Percentiles rank a stretch among this genome's conserved stretches.
phyloP scores from a whole-genome alignment of 768 basidiomycete genomes.

The Boletus insuetus region DNA sequence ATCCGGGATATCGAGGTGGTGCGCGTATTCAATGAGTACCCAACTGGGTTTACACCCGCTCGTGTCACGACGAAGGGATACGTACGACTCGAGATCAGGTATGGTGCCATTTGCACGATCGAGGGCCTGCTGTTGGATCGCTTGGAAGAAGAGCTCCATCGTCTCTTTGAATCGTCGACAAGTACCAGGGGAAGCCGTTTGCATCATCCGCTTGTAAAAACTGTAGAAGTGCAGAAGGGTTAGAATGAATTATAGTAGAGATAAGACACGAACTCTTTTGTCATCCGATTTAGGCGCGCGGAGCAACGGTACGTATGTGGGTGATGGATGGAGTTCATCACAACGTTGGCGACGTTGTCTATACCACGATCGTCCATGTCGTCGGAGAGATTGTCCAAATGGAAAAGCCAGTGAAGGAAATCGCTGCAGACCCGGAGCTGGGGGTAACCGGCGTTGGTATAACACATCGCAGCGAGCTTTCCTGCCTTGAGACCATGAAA shows the following conservation, averaged over 20 bases:
- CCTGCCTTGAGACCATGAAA: constrained; percentile 74
- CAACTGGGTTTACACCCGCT: constrained; percentile 83
- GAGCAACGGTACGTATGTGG: constrained; percentile 54
- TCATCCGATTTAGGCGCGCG: constrained; percentile 67
- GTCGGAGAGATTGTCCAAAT: constrained; percentile 77
- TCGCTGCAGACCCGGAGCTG: constrained; percentile 73
- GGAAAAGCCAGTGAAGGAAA: constrained; percentile 76
- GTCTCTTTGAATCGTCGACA: constrained; percentile 78
- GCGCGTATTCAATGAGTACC: constrained; percentile 79
- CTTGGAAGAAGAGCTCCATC: constrained; percentile 78
- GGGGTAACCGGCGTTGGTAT: constrained; percentile 51
- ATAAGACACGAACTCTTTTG: constrained; percentile 58
- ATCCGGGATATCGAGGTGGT: constrained; percentile 75
- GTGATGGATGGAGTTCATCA: constrained; percentile 70
- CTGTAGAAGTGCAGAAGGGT: constrained; percentile 33
- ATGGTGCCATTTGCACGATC: constrained; percentile 60
- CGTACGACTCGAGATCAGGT: constrained; percentile 80
- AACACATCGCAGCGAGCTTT: constrained; percentile 49
- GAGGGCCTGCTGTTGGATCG: constrained; percentile 67
- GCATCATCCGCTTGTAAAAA: constrained; percentile 65
- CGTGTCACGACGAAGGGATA: constrained; percentile 76
- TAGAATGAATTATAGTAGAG: constrained; percentile 1
- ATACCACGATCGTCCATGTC: constrained; percentile 70
- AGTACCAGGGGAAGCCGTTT: constrained; percentile 57
- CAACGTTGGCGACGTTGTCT: constrained; percentile 53